phyloP scores from a whole-genome alignment of 768 basidiomycete genomes.

The Kwoniella europaea region DNA sequence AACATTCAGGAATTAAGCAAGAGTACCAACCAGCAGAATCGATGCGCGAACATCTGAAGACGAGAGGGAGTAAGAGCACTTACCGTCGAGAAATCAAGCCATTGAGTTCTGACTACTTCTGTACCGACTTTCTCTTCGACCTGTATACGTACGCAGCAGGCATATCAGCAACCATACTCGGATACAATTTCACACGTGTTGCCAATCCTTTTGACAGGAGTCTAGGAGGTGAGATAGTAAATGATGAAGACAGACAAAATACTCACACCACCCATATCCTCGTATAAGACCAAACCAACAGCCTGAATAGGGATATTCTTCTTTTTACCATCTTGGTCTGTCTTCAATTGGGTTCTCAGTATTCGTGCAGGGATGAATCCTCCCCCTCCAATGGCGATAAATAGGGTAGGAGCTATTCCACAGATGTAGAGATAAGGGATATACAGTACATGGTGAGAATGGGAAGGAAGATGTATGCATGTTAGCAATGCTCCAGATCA shows the following conservation, averaged over 20 bases:
- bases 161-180: neutral
- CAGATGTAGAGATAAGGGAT: neutral
- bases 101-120: constrained; percentile 92
- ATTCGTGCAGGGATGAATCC: constrained; percentile 97
- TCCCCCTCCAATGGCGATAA: constrained; percentile 60
- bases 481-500: neutral
- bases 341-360: constrained; percentile 63
- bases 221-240: too few species aligned
- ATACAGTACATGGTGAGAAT: neutral
- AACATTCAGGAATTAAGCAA: neutral
- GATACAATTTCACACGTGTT: neutral
- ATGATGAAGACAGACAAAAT: neutral
- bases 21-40: neutral
- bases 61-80: constrained; percentile 20
- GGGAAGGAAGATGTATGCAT: neutral
- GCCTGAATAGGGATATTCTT: constrained; percentile 90
- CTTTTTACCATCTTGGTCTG: constrained; percentile 58
- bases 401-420: constrained; percentile 43
- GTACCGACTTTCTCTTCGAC: constrained; percentile 55
- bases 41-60: neutral
- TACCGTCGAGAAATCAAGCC: constrained; percentile 67
- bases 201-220: too few species aligned
- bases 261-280: constrained; percentile 77
- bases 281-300: constrained; percentile 94
- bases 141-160: constrained; percentile 8